Conservation (phyloP, 2,329 filamentous ascomycete species). For the Fusarium pseudocircinatum region DNA sequence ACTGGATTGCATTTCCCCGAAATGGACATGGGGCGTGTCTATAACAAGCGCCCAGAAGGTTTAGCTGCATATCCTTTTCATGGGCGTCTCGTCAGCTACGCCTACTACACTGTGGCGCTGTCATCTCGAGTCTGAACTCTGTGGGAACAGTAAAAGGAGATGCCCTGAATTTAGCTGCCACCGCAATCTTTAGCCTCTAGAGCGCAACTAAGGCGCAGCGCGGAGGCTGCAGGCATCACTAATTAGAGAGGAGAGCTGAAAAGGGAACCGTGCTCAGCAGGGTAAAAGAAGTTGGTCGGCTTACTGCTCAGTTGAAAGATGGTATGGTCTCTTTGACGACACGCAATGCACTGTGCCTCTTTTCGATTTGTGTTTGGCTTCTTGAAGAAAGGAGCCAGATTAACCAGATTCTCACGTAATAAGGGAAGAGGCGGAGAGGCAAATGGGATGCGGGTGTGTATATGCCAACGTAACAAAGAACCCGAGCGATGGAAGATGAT, state of each 20-base stretch:
- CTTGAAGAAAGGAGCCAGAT: conserved; percentile 10
- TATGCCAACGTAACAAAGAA: neutral
- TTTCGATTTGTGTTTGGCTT: neutral
- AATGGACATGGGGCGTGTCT: conserved; percentile 20
- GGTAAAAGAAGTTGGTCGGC: neutral
- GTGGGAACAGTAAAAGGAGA: conserved; percentile 18
- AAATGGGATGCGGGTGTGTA: conserved; percentile 26
- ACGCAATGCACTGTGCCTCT: conserved; percentile 19
- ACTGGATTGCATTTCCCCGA: conserved; percentile 16
- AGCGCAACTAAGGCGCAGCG: conserved; percentile 26
- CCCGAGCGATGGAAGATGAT: neutral
- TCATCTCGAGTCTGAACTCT: conserved; percentile 16
- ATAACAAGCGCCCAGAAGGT: conserved; percentile 31
- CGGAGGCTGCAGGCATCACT: conserved; percentile 2
- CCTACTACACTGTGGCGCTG: conserved; percentile 26
- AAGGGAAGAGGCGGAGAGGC: neutral
- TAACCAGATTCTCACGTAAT: conserved; percentile 37
- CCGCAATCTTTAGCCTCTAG: conserved; percentile 37
- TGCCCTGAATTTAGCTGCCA: conserved; percentile 38
- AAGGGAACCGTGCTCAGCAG: conserved; percentile 11
- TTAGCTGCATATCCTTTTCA: conserved; percentile 31
- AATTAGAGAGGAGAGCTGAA: conserved; percentile 5
- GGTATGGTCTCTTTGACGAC: conserved; percentile 12
- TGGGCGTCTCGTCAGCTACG: conserved; percentile 34
- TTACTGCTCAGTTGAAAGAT: neutral